Evolutionary conservation across 148 eudicot species (phyloP).

Genomic region (Persicaria maculosa): DNA sequence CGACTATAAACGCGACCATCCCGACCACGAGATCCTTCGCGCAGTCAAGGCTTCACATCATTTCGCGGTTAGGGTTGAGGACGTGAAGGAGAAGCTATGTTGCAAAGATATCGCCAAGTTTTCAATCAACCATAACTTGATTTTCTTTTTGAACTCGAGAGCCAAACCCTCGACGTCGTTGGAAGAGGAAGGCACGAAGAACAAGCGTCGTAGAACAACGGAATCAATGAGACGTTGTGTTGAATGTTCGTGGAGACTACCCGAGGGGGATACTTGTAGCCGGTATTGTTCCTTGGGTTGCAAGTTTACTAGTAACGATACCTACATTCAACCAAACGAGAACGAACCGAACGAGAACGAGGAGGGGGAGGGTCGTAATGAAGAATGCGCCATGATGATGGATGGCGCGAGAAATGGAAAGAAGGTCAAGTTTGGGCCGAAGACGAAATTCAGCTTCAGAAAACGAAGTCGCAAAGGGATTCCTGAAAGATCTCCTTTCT

Average conservation of each 20-base stretch:
- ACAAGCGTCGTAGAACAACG: background rate
- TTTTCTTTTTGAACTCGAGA: background rate
- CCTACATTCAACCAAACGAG: background rate
- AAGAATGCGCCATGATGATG: too few species aligned
- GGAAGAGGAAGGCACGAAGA: background rate
- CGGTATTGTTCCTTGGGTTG: conserved; percentile 3
- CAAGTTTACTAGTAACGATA: background rate
- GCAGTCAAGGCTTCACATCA: background rate
- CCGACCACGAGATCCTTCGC: background rate
- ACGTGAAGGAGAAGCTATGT: background rate
- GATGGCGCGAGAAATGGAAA: background rate
- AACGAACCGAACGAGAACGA: too few species aligned
- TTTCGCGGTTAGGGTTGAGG: background rate
- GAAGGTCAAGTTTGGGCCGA: background rate
- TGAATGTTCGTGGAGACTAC: background rate
- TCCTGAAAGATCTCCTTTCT: background rate
- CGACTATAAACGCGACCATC: background rate
- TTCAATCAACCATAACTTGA: background rate
- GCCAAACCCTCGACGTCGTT: background rate
- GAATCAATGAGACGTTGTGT: background rate
- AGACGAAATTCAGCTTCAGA: background rate
- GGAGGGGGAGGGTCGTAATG: too few species aligned
- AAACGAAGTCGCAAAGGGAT: conserved; percentile 2
- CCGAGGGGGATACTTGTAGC: background rate
- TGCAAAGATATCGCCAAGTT: background rate